Evolutionary conservation across 306 rosid species (phyloP).

Genomic region (Prunus mongolica): DNA sequence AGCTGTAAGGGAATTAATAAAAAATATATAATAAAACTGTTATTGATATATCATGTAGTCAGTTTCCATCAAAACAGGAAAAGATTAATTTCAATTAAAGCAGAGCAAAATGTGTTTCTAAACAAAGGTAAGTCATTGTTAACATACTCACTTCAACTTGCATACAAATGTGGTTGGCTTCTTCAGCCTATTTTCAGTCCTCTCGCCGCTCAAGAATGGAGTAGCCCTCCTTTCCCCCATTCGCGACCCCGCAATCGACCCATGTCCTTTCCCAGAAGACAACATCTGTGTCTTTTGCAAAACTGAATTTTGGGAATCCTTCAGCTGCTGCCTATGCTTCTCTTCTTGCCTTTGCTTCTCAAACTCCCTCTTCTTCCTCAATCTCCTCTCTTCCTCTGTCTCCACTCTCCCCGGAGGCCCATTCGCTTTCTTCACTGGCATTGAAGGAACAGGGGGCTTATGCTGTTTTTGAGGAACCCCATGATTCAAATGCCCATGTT

Average conservation of each 20-base stretch:
- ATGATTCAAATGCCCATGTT: constrained; percentile 53
- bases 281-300: constrained; percentile 67
- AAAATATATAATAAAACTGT: not conserved
- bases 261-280: constrained; percentile 80
- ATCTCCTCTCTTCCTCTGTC: constrained; percentile 81
- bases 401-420: constrained; percentile 57
- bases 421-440: constrained; percentile 49
- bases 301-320: constrained; percentile 74
- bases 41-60: not conserved
- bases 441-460: constrained; percentile 46
- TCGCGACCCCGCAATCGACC: constrained; percentile 79
- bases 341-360: constrained; percentile 91
- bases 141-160: constrained; percentile 84
- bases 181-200: constrained; percentile 92
- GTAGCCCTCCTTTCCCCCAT: constrained; percentile 78
- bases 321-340: constrained; percentile 79
- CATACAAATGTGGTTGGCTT: constrained; percentile 98
- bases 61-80: not conserved
- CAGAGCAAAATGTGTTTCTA: not conserved
- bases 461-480: constrained; percentile 52
- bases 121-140: constrained; percentile 18
- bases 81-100: constrained; percentile 2
- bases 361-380: constrained; percentile 77
- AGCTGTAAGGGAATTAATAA: not conserved
- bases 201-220: constrained; percentile 75